Percentiles rank a stretch among this genome's conserved stretches.
Conservation (phyloP, 2,329 filamentous ascomycete species). For the Penicillium sp. region DNA sequence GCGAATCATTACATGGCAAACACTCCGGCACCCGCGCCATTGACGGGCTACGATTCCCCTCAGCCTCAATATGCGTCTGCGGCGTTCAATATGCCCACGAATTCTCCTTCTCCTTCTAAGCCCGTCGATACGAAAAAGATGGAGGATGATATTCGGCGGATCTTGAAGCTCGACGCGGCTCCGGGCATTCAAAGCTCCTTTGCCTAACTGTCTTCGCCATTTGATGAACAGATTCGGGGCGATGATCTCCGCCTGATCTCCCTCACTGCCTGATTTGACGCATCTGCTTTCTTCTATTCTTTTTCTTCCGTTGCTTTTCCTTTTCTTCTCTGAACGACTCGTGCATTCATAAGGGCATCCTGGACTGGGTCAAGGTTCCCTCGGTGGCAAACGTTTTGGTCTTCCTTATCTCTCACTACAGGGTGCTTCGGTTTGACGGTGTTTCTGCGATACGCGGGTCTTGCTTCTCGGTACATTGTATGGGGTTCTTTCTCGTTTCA, state of each 20-base stretch:
- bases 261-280: no score
- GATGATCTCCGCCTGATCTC: no score
- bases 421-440: conserved; percentile 18
- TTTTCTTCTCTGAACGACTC: conserved; percentile 13
- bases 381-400: conserved; percentile 16
- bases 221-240: neutral
- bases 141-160: conserved; percentile 49
- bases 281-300: conserved; percentile 3
- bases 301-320: conserved; percentile 1
- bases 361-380: conserved; percentile 21
- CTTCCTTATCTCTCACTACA: conserved; percentile 13
- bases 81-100: conserved; percentile 22
- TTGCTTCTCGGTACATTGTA: conserved; percentile 19
- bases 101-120: conserved; percentile 25
- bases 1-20: conserved; percentile 18
- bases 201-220: conserved; percentile 5
- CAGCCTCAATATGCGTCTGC: conserved; percentile 22
- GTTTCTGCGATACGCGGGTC: conserved; percentile 19
- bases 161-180: conserved; percentile 45
- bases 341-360: conserved; percentile 20
- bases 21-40: conserved; percentile 7
- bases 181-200: conserved; percentile 34
- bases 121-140: conserved; percentile 44
- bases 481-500: no score
- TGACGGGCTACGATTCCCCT: conserved; percentile 23